These are phyloP conservation scores for Senna tora DNA, from an alignment of 306 rosid species.

Conservation along the genomic window DNA sequence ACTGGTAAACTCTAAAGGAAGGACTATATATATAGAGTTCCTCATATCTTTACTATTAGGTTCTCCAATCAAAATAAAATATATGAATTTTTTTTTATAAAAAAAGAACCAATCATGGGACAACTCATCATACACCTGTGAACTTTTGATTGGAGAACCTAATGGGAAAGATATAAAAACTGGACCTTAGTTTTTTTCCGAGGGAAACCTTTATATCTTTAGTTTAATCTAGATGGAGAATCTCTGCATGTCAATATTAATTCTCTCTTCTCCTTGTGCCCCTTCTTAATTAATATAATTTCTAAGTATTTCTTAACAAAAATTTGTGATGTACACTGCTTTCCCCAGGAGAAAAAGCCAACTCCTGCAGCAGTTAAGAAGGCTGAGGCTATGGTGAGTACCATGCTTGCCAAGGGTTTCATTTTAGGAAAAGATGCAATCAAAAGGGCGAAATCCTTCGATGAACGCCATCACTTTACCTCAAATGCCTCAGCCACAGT, in stretches of 20 bases:
- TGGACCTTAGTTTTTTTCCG: no score
- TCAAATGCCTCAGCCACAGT: constrained; percentile 70
- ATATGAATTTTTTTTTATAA: no score
- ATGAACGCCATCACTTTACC: constrained; percentile 61
- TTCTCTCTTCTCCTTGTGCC: background rate
- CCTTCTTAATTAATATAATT: background rate
- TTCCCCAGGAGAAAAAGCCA: constrained; percentile 50
- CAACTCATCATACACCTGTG: no score
- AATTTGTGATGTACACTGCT: constrained; percentile 31
- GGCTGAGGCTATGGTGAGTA: constrained; percentile 78
- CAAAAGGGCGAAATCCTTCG: constrained; percentile 65
- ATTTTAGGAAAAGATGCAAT: constrained; percentile 77
- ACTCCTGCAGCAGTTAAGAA: constrained; percentile 53
- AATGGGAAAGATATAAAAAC: no score
- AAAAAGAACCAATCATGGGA: no score
- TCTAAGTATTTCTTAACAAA: background rate
- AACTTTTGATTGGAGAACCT: no score
- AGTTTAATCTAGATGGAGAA: constrained; percentile 11
- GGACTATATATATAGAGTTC: no score
- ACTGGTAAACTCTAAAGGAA: background rate
- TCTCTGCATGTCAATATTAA: constrained; percentile 3
- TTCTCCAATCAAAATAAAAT: no score
- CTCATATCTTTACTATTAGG: no score
- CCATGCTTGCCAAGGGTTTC: constrained; percentile 79
- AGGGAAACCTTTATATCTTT: background rate